Evolutionary conservation across 345 rosid genomes (phyloP).

Genomic region (Eucalyptus caleyi): DNA sequence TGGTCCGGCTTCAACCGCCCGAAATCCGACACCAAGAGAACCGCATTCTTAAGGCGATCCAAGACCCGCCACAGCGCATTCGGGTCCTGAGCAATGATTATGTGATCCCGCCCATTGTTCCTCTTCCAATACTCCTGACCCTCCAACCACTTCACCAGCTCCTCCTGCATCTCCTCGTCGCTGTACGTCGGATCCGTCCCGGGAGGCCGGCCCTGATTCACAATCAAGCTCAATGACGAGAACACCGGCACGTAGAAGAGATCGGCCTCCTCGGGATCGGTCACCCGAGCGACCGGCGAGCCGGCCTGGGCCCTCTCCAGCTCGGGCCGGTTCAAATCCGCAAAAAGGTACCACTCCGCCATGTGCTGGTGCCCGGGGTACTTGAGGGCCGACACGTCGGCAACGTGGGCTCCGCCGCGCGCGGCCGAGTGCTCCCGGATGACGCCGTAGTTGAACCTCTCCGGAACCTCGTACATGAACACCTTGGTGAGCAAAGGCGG

Average conservation of each 20-base stretch:
- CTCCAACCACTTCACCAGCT: slow-evolving; percentile 74
- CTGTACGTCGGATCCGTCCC: slow-evolving; percentile 41
- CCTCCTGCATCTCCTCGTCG: slow-evolving; percentile 82
- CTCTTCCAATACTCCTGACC: slow-evolving; percentile 74
- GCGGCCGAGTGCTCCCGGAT: slow-evolving; percentile 68
- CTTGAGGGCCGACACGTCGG: slow-evolving; percentile 33
- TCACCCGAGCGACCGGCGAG: slow-evolving; percentile 46
- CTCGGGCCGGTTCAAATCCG: slow-evolving; percentile 52
- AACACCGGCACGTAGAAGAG: slow-evolving; percentile 81
- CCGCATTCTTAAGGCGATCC: slow-evolving; percentile 58
- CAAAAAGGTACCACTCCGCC: slow-evolving; percentile 92
- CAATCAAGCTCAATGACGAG: slow-evolving; percentile 76
- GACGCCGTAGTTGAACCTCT: slow-evolving; percentile 63
- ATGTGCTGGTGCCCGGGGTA: slow-evolving; percentile 99
- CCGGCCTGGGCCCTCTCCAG: slow-evolving; percentile 27
- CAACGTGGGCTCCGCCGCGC: slow-evolving; percentile 43
- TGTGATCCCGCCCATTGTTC: slow-evolving; percentile 70
- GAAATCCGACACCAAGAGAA: slow-evolving; percentile 66
- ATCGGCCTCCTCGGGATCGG: slow-evolving; percentile 79
- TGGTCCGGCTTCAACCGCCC: slow-evolving; percentile 78
- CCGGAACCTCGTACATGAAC: slow-evolving; percentile 83
- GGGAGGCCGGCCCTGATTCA: slow-evolving; percentile 30
- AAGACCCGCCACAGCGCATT: slow-evolving; percentile 64
- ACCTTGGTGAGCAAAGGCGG: slow-evolving; percentile 14
- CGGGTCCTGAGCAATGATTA: slow-evolving; percentile 82